Conservation (phyloP, 495 filamentous ascomycete species). For the Hypomontagnella submonticulosa region DNA sequence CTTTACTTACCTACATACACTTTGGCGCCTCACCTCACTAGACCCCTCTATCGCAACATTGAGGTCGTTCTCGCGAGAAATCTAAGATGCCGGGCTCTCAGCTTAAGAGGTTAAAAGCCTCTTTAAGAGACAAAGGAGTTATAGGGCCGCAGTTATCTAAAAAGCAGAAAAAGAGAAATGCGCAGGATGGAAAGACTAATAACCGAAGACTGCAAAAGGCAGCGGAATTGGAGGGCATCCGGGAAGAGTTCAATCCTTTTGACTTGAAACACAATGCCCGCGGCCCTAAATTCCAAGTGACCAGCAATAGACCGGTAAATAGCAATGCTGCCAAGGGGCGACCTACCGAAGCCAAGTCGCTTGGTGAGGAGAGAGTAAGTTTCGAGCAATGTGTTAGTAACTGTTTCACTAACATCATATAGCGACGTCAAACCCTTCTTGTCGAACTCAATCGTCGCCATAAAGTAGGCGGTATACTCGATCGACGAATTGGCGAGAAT, state of each 20-base stretch:
- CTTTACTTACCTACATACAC: conserved; percentile 10
- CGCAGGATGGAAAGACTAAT: conserved; percentile 68
- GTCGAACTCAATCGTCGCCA: conserved; percentile 86
- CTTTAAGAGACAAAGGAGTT: conserved; percentile 85
- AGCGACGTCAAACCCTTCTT: conserved; percentile 82
- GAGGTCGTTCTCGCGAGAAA: not conserved
- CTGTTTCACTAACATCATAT: not conserved
- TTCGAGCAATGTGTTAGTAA: conserved; percentile 8
- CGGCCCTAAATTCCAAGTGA: conserved; percentile 79
- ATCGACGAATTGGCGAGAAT: conserved; percentile 95
- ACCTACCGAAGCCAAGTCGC: conserved; percentile 83
- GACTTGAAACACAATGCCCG: conserved; percentile 80
- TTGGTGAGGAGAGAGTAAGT: conserved; percentile 86
- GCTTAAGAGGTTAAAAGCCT: conserved; percentile 92
- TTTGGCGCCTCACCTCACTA: not conserved
- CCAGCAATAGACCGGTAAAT: conserved; percentile 66
- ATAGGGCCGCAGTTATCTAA: conserved; percentile 90
- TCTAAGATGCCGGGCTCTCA: conserved; percentile 89
- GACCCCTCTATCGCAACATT: conserved; percentile 3
- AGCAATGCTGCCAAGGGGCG: conserved; percentile 66
- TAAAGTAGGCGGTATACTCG: conserved; percentile 91
- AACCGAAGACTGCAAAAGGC: conserved; percentile 77
- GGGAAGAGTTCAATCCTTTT: conserved; percentile 97
- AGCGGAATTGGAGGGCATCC: conserved; percentile 80
- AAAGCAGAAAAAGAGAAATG: conserved; percentile 83